Conservation (phyloP, 2,329 filamentous ascomycete genomes). For the Dactylellina haptotyla region DNA sequence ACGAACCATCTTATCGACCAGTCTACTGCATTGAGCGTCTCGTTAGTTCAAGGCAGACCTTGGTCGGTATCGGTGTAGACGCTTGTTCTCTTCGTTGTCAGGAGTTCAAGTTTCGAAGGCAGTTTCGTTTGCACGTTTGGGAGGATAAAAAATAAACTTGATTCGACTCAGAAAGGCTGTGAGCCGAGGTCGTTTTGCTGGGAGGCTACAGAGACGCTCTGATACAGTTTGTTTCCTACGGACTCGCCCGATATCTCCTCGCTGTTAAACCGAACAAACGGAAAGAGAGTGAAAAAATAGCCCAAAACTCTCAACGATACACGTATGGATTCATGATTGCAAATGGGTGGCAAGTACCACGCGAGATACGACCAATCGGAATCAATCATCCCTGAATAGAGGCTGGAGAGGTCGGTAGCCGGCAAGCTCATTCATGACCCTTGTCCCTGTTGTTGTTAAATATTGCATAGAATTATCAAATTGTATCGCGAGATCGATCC, state of each 20-base stretch:
- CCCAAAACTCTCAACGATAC: slow-evolving; percentile 17
- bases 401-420: neutral
- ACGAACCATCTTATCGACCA: no score
- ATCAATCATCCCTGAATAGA: neutral
- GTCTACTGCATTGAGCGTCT: no score
- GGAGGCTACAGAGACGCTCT: neutral
- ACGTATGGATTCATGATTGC: neutral
- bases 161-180: neutral
- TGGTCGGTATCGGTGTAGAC: neutral
- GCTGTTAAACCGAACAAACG: no score
- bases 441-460: neutral
- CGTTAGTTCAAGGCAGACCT: no score
- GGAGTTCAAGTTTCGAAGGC: slow-evolving; percentile 22
- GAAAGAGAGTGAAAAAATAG: no score
- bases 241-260: neutral
- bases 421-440: neutral
- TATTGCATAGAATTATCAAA: neutral
- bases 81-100: neutral
- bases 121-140: slow-evolving; percentile 26
- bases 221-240: neutral
- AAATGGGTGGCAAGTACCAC: neutral
- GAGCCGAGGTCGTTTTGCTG: neutral
- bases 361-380: neutral
- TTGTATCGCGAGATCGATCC: neutral
- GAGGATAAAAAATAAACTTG: neutral